Base-by-base conservation (phyloP, 1,284 basidiomycete species). In the Boletus sp. region DNA sequence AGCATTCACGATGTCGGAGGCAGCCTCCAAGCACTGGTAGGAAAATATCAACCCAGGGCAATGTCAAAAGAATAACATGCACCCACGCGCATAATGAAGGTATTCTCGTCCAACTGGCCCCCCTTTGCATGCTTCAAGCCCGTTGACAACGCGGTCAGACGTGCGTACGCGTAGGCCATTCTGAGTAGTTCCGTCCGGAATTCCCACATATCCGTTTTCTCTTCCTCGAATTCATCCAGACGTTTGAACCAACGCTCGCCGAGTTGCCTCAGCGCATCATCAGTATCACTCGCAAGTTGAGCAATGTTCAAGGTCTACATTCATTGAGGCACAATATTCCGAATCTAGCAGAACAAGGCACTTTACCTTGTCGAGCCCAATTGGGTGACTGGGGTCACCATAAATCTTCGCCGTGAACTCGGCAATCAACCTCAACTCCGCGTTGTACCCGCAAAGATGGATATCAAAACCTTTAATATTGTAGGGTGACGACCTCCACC, bases 91-190 rank as follows among this genome's bases (percentile, higher is more conserved):
- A 76, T 77, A 61, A 91, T 77, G 67, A 91, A 88, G 12, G 83
- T 80, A 57, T 84, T 83, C 64, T 86, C 85, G 44, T 81, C 79
- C 9, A 78, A 73, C 44, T 80, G 49, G 75, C 80, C 71, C 82
- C 86, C 44, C 81, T 83, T 70, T 84, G 85, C 82, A 64, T 91
- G 84, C 68, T 91, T 89, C 76, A 92, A 88, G 9, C 88, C 89
- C 63, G 86, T 87, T 0, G 89, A 88, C 41, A 92, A 74, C 2
- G 83, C 85, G 7, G 85, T 77, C 48, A 92, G 77, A 18, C 89
- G 82, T 4, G 84, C 79, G 62, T 91, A 92, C 53, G 84, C 84
- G 66, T 82, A 88, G 6, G 82, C 86, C 56, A 91, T 72, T 63
- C 77, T 82, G 58, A 91, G 74, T 7, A 91, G 69, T 3, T 84